Evolutionary conservation across 2,329 filamentous ascomycete species (phyloP).

Genomic region (Ophiognomonia clavigignenti-juglandacearum): DNA sequence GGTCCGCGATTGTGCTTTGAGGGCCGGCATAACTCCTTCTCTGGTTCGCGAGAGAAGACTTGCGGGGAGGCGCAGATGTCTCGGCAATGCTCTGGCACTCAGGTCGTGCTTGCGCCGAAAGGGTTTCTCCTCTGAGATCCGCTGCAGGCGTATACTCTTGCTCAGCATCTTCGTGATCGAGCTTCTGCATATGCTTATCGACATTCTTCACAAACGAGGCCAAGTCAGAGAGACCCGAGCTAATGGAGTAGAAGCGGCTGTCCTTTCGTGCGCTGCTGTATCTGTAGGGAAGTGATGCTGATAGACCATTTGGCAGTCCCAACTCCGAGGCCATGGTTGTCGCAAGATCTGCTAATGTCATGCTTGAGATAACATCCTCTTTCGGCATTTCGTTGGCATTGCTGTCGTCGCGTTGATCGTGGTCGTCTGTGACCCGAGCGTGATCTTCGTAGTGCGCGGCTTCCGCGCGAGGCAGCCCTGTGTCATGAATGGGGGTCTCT

Average conservation of each 20-base stretch:
- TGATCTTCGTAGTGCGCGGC: not conserved
- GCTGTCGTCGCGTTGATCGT: not conserved
- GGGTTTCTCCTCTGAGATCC: not conserved
- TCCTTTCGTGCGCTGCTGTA: constrained; percentile 9
- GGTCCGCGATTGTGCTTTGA: constrained; percentile 1
- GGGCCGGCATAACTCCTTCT: constrained; percentile 2
- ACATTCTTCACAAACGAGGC: constrained; percentile 20
- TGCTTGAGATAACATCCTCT: not conserved
- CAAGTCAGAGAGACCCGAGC: constrained; percentile 19
- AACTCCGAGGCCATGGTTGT: not conserved
- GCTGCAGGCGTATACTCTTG: not conserved
- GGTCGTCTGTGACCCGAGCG: not conserved
- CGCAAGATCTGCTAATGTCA: not conserved
- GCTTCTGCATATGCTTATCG: constrained; percentile 14
- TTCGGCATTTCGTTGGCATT: not conserved
- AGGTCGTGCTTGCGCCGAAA: not conserved
- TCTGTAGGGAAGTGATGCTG: not conserved
- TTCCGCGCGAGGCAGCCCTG: not conserved
- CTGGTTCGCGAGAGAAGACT: constrained; percentile 10
- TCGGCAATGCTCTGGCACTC: not conserved
- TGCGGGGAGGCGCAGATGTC: constrained; percentile 7
- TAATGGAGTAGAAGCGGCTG: constrained; percentile 19
- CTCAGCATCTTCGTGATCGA: not conserved
- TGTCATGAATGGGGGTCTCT: not conserved
- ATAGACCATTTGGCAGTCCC: not conserved